A percentile compares a stretch with the other conserved stretches of the same genome.
These are phyloP conservation scores for Prunus mongolica DNA, from an alignment of 306 rosid species.

Conservation along the genomic window DNA sequence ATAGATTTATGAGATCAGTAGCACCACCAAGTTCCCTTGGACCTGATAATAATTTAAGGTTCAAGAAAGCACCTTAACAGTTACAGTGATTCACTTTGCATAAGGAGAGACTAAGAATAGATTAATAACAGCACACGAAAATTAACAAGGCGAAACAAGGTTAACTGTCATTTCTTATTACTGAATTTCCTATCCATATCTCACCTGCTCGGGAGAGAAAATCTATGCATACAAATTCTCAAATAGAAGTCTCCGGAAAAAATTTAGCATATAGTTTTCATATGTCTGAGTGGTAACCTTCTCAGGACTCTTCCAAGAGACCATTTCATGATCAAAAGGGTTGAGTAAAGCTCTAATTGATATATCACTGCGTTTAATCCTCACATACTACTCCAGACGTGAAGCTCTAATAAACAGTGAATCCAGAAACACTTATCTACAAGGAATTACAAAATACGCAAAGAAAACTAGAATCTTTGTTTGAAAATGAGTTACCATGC, in stretches of 20 bases:
- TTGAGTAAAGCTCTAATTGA: slow-evolving; percentile 16
- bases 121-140: neutral
- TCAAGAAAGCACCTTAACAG: neutral
- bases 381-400: slow-evolving; percentile 23
- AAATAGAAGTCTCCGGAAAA: neutral
- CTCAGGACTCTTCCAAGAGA: slow-evolving; percentile 30
- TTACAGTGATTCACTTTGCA: neutral
- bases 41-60: slow-evolving; percentile 14
- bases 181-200: neutral
- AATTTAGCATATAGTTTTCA: neutral
- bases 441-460: neutral
- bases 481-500: neutral
- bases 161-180: neutral
- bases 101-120: neutral
- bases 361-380: slow-evolving; percentile 41
- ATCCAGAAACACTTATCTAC: neutral
- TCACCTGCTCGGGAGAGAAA: neutral
- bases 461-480: neutral
- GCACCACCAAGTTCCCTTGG: slow-evolving; percentile 34
- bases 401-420: slow-evolving; percentile 41
- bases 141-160: neutral
- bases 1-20: slow-evolving; percentile 28
- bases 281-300: slow-evolving; percentile 25
- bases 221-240: neutral
- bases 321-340: slow-evolving; percentile 27